Percentiles rank a stretch among this genome's conserved stretches.
Conservation (phyloP, 805 yeast genomes). For the Zygoascus flipseniorum region DNA sequence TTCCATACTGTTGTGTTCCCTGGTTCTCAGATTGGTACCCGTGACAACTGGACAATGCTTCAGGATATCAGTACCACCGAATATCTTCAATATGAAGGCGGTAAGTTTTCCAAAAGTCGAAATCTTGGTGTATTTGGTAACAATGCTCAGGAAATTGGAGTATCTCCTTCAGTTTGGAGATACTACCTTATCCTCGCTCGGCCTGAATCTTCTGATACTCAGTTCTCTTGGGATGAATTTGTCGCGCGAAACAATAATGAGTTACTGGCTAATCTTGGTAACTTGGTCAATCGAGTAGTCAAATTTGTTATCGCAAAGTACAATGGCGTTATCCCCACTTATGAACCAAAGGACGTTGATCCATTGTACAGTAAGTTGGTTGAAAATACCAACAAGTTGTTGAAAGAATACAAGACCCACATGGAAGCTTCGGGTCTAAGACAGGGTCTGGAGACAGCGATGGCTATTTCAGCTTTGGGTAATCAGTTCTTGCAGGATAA, state of each 20-base stretch:
- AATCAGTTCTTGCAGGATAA: conserved; percentile 93
- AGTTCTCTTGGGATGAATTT: conserved; percentile 95
- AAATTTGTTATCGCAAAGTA: conserved; percentile 87
- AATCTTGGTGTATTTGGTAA: conserved; percentile 98
- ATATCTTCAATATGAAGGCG: conserved; percentile 94
- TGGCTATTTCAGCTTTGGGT: conserved; percentile 88
- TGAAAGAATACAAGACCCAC: conserved; percentile 54
- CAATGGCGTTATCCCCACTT: conserved; percentile 80
- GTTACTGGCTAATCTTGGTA: conserved; percentile 91
- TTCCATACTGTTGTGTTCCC: conserved; percentile 99
- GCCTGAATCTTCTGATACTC: conserved; percentile 94
- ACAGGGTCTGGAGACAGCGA: conserved; percentile 84
- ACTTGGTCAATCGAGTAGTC: conserved; percentile 87
- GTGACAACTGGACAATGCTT: conserved; percentile 81
- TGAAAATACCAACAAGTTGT: conserved; percentile 52
- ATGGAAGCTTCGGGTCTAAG: conserved; percentile 74
- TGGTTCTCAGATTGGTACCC: conserved; percentile 80
- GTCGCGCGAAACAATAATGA: conserved; percentile 91
- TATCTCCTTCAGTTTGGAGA: conserved; percentile 94
- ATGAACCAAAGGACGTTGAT: conserved; percentile 37
- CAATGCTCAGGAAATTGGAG: conserved; percentile 88
- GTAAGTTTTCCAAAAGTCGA: conserved; percentile 96
- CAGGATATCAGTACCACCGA: conserved; percentile 92
- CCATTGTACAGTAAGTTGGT: conserved; percentile 37
- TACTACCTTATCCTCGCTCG: conserved; percentile 86